Conservation (phyloP, 164 flowering plant species). For the Amborella trichopoda region DNA sequence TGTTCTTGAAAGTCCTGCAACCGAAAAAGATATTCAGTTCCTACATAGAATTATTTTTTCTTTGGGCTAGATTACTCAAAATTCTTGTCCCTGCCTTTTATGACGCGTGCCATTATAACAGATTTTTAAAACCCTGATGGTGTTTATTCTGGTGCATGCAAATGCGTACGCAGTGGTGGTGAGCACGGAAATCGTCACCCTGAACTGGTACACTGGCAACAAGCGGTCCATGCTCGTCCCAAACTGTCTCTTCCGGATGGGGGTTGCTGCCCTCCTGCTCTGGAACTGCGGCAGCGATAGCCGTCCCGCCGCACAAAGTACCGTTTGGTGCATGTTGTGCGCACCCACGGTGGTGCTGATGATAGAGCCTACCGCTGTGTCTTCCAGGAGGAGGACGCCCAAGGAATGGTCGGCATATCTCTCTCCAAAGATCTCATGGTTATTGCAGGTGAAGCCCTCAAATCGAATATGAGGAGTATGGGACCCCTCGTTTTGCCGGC, state of each 20-base stretch:
- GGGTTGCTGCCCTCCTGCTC: slow-evolving; percentile 9
- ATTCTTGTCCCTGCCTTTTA: too few species aligned
- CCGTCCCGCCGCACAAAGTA: slow-evolving; percentile 19
- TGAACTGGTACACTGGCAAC: slow-evolving; percentile 7
- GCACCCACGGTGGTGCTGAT: slow-evolving; percentile 12
- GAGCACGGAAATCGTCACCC: slow-evolving; percentile 16
- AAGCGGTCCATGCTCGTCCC: slow-evolving; percentile 12
- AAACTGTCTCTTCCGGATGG: slow-evolving; percentile 15
- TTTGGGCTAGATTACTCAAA: too few species aligned
- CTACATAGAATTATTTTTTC: too few species aligned
- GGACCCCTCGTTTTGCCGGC: slow-evolving; percentile 13
- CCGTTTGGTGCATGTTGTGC: slow-evolving; percentile 8
- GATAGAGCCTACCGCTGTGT: slow-evolving; percentile 12
- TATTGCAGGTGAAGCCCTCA: slow-evolving; percentile 13
- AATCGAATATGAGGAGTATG: slow-evolving; percentile 12
- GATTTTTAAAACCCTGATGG: too few species aligned
- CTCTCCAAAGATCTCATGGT: slow-evolving; percentile 11
- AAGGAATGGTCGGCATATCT: slow-evolving; percentile 8
- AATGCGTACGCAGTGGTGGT: slow-evolving; percentile 6
- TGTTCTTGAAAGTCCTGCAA: too few species aligned
- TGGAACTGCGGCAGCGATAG: slow-evolving; percentile 7
- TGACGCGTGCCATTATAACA: too few species aligned
- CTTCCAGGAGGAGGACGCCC: slow-evolving; percentile 10
- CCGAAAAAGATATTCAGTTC: too few species aligned
- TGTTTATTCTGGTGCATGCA: slow-evolving; percentile 12